Percentiles rank a stretch among this genome's conserved stretches.
These are phyloP conservation scores for Prunus kanzakura DNA, from an alignment of 306 rosid species.

Conservation along the genomic window DNA sequence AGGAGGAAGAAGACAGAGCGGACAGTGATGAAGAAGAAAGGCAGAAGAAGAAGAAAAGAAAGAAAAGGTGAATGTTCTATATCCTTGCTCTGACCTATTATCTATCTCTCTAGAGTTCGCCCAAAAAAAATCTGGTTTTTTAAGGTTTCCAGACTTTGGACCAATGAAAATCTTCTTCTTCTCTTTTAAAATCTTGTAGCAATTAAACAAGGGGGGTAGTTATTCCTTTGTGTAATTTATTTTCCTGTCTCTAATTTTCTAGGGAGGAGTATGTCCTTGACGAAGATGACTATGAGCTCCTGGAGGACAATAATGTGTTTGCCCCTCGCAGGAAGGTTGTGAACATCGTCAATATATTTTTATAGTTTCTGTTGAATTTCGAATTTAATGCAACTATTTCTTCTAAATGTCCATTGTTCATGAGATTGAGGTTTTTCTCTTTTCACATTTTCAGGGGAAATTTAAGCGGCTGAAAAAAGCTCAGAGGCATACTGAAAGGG, in stretches of 20 bases:
- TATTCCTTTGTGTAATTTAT: constrained; percentile 8
- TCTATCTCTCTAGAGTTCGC: background rate
- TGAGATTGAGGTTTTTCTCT: background rate
- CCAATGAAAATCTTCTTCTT: background rate
- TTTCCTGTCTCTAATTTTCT: constrained; percentile 20
- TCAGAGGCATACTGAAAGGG: constrained; percentile 59
- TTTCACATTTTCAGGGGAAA: constrained; percentile 50
- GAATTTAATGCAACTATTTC: background rate
- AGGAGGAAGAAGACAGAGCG: constrained; percentile 69
- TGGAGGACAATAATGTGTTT: constrained; percentile 88
- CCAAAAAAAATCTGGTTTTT: no score
- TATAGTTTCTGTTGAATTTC: background rate
- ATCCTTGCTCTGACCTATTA: background rate
- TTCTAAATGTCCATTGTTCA: background rate
- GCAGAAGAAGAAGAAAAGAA: constrained; percentile 87
- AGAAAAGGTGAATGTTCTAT: constrained; percentile 59
- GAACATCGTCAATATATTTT: constrained; percentile 2
- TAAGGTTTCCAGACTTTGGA: no score
- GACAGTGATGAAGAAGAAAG: constrained; percentile 80
- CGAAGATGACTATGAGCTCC: constrained; percentile 87
- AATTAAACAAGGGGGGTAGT: background rate
- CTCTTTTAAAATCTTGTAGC: background rate
- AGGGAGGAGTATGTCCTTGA: constrained; percentile 91
- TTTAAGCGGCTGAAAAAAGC: constrained; percentile 84
- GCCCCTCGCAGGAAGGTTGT: constrained; percentile 78